Base-by-base conservation (phyloP, 2,329 filamentous ascomycete genomes). In the Aspergillus intermedius region DNA sequence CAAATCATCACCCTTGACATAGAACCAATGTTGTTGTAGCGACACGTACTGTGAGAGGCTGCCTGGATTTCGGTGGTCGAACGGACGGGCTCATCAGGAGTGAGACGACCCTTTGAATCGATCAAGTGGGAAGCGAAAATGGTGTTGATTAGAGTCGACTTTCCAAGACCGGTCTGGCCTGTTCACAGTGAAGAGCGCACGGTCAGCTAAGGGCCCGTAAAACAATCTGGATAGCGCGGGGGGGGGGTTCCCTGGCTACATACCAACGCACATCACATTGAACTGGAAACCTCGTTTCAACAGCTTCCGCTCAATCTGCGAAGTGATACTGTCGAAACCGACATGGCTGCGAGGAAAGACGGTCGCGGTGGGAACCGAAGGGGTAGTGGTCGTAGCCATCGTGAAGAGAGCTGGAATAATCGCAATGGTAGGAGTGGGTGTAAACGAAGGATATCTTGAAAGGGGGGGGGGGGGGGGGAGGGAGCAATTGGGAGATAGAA, bases 281-380 rank as follows among this genome's bases (percentile, higher is more conserved):
- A 98, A 98, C 76, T 98, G 93, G 76, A 98, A 98, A 65, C 93
- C 93, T 76, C 93, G 90, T 83, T 98, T 98, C 77, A 98, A 75
- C 70, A 97, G 86, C 86, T 98, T 98, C 78, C 88, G 87, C 85
- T 98, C 93, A 65, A 98, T 98, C 80, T 98, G 93, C 61, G 86
- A 90, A 64, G 93, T 98, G 81, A 98, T 98, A 79, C 90, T 96
- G 80, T 98, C 93, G 79, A 98, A 98, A 83, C 93, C 93, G 74
- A 98, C 93, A 81, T 97, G 93, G 86, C 86, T 95, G 73, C 93
- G 86, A 68, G 93, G 93, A 75, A 88, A 93, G 71, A 86, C 81
- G 12, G 74, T 67, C 59, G 76, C 76, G 65, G 67, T 63, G 39
- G 63, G 56, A 57, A 62, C 56, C 46, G 64, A 58, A 52, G 74